Evolutionary conservation across 495 filamentous ascomycete genomes (phyloP).

Genomic region (Bathelium albidoporum): DNA sequence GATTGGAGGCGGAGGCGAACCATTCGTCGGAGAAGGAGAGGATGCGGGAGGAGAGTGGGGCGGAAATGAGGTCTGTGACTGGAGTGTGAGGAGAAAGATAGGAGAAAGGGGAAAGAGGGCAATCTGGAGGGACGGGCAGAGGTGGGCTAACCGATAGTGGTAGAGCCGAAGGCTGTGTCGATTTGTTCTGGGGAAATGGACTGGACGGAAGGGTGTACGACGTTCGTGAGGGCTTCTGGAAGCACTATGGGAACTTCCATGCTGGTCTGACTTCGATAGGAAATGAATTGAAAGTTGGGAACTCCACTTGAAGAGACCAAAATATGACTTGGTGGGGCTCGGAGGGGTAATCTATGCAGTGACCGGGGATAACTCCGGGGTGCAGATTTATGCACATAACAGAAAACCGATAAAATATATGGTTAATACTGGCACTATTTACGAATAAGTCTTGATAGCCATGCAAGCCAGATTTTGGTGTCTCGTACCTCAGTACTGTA

Average conservation of each 20-base stretch:
- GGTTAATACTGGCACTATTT: no score
- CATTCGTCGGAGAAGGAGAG: constrained; percentile 77
- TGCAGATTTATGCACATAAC: not conserved
- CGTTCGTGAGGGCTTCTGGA: constrained; percentile 17
- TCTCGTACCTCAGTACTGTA: no score
- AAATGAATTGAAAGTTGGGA: not conserved
- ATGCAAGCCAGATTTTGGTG: not conserved
- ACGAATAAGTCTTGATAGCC: no score
- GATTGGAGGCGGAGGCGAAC: constrained; percentile 75
- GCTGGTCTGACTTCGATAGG: not conserved
- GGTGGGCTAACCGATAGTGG: constrained; percentile 47
- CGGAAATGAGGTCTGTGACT: constrained; percentile 63
- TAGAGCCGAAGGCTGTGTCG: constrained; percentile 59
- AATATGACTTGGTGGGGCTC: not conserved
- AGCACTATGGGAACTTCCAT: constrained; percentile 26
- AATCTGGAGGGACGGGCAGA: not conserved
- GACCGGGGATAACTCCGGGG: not conserved
- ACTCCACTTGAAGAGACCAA: not conserved
- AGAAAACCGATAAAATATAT: no score
- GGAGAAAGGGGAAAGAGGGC: not conserved
- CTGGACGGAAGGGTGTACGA: constrained; percentile 11
- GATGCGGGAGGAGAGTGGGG: constrained; percentile 60
- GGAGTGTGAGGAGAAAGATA: not conserved
- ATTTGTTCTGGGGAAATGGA: constrained; percentile 40
- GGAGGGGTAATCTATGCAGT: not conserved